Conservation (phyloP, 805 yeast species). For the Ogataea paradorogensis region DNA sequence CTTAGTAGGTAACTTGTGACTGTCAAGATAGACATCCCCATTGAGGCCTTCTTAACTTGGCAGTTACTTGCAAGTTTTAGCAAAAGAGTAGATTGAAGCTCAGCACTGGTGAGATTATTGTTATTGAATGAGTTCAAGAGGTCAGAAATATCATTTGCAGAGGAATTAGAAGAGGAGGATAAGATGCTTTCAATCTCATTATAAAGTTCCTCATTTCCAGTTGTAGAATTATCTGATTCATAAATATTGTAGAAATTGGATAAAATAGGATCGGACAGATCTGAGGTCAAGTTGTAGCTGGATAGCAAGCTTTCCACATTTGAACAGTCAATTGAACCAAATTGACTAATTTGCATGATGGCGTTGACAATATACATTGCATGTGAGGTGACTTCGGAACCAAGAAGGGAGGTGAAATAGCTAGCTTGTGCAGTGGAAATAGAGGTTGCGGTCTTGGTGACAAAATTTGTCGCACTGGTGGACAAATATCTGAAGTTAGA, state of each 20-base stretch:
- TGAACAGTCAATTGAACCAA: slow-evolving; percentile 28
- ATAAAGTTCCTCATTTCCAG: slow-evolving; percentile 1
- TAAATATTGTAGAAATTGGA: slow-evolving; percentile 21
- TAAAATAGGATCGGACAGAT: slow-evolving; percentile 8
- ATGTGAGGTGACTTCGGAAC: slow-evolving; percentile 27
- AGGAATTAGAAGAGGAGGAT: neutral
- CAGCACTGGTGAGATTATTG: slow-evolving; percentile 14
- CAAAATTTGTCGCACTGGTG: slow-evolving; percentile 2
- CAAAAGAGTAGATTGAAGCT: slow-evolving; percentile 16
- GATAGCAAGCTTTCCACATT: slow-evolving; percentile 21
- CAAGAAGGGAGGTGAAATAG: slow-evolving; percentile 40
- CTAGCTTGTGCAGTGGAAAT: slow-evolving; percentile 33
- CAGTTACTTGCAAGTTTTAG: slow-evolving; percentile 19
- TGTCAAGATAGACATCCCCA: slow-evolving; percentile 17
- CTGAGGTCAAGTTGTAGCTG: slow-evolving; percentile 28
- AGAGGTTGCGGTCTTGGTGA: slow-evolving; percentile 9
- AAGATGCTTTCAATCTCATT: slow-evolving; percentile 9
- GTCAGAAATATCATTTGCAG: slow-evolving; percentile 1
- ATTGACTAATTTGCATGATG: slow-evolving; percentile 25
- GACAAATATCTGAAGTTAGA: slow-evolving; percentile 10
- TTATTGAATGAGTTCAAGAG: slow-evolving; percentile 5
- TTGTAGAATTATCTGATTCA: slow-evolving; percentile 13
- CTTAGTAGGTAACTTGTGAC: slow-evolving; percentile 15
- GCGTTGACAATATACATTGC: slow-evolving; percentile 26
- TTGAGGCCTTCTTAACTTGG: slow-evolving; percentile 23